Base-by-base conservation (phyloP, 2,329 filamentous ascomycete genomes). In the Chaetomiaceae sp. region DNA sequence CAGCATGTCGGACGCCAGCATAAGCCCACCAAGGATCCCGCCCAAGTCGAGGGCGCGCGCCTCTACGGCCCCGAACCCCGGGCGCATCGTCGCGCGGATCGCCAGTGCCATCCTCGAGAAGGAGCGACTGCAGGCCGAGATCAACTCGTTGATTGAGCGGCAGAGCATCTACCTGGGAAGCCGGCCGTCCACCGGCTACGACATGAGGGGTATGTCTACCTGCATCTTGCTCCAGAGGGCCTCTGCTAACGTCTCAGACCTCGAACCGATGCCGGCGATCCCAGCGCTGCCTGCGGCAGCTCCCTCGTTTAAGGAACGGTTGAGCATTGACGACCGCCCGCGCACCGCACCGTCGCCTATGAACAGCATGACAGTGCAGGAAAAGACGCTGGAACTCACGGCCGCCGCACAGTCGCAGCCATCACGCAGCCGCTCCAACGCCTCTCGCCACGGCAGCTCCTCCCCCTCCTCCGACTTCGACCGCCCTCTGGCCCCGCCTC, bases 91-190 rank as follows among this genome's bases (percentile, higher is more conserved):
- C 46, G 76, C 80, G 58, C 72, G 79, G 38, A 78, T 83, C 40
- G 81, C 80, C 27, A 74, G 70, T 55, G 80, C 78, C 45, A 76
- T 83, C 70, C 68, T 80, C 50, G 82, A 85, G 63, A 72, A 81
- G 57, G 83, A 86, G 51, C 71, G 70, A 52, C 66, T 83, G 39
- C 75, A 85, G 66, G 76, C 75, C 53, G 75, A 82, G 59, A 83
- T 85, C 49, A 79, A 85, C 48, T 75, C 79, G 47, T 71, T 81
- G 20, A 75, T 83, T 22, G 80, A 84, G 70, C 76, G 80, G 55
- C 80, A 82, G 67, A 85, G 79, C 65, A 67, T 83, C 31, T 84
- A 81, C 58, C 59, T 73, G 17, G 70, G 64, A 55, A 81, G 78
- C 64, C 74, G 79, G 45, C 79, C 80, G 29, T 77, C 78, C 38